Base-by-base conservation (phyloP, 1,139 yeast species). In the Pichia terricola region DNA sequence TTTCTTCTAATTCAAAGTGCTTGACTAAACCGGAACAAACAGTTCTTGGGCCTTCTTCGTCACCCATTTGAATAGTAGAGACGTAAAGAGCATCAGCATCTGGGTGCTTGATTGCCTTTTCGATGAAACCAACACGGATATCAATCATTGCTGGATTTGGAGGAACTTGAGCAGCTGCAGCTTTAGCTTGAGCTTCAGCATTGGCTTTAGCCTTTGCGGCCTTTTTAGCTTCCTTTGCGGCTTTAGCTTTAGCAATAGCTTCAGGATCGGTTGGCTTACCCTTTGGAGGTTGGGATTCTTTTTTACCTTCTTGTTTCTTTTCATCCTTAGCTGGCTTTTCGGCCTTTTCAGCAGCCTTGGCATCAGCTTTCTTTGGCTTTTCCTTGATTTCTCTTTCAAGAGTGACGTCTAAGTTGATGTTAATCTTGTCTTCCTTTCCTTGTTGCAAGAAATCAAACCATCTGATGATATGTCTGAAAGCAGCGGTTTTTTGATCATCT, bases 61-160 rank as follows among this genome's bases (percentile, higher is more conserved):
- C 98, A 53, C 98, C 99, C 74, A 87, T 81, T 53, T 94, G 88
- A 59, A 94, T 91, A 45, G 98, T 91, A 33, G 97, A 89, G 50
- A 91, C 95, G 64, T 94, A 94, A 59, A 94, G 73, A 4, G 95
- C 75, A 66, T 94, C 99, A 35, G 98, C 99, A 63, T 94, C 94
- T 51, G 98, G 98, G 68, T 94, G 99, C 67, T 86, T 86, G 61
- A 85, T 75, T 41, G 96, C 96, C 72, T 91, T 91, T 69, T 89
- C 89, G 60, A 94, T 94, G 73, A 81, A 87, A 41, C 99, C 99
- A 49, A 91, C 96, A 62, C 95, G 80, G 67, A 91, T 79, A 62
- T 89, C 96, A 61, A 91, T 77, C 75, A 82, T 71, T 33, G 94
- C 77, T 51, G 96, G 96, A 54, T 73, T 73, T 52, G 91, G 81